These are phyloP conservation scores for Porphyra umbilicalis DNA, from an alignment of 31 red algal genomes.

Conservation along the genomic window DNA sequence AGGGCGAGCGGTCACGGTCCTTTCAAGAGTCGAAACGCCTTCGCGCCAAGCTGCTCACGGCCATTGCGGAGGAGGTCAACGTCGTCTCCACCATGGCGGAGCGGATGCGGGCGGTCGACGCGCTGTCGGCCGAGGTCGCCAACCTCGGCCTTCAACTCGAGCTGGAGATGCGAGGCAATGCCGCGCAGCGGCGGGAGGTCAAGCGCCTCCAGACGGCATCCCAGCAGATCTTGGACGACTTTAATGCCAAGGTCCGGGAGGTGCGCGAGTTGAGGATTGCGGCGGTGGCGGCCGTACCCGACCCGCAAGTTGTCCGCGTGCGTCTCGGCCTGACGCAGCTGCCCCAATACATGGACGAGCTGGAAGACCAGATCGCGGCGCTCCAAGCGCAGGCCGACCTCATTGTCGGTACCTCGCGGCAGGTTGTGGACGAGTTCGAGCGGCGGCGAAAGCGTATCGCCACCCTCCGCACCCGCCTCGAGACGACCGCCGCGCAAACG, in stretches of 20 bases:
- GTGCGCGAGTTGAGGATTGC: neutral
- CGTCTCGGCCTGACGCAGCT: neutral
- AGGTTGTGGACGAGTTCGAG: slow-evolving; percentile 52
- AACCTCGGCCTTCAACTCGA: neutral
- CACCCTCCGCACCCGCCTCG: slow-evolving; percentile 23
- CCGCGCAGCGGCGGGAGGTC: neutral
- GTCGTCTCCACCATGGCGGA: neutral
- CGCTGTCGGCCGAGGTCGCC: neutral
- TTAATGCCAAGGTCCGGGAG: neutral
- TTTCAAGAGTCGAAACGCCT: neutral
- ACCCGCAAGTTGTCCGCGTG: neutral
- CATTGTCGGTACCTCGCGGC: slow-evolving; percentile 19
- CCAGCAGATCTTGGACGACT: neutral
- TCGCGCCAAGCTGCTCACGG: neutral
- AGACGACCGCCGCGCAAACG: slow-evolving; percentile 6
- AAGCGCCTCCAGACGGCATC: neutral
- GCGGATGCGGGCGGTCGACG: neutral
- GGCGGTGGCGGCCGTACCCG: neutral
- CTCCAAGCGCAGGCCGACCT: slow-evolving; percentile 31
- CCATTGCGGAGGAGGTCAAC: neutral
- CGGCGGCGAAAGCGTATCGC: slow-evolving; percentile 51
- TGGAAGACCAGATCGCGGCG: slow-evolving; percentile 26
- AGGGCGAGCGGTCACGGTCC: neutral
- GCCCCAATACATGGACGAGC: neutral
- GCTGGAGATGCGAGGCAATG: neutral